A percentile compares a stretch with the other conserved stretches of the same genome.
Evolutionary conservation across 768 basidiomycete genomes (phyloP).

Genomic region (Nevesoporus exiguus): DNA sequence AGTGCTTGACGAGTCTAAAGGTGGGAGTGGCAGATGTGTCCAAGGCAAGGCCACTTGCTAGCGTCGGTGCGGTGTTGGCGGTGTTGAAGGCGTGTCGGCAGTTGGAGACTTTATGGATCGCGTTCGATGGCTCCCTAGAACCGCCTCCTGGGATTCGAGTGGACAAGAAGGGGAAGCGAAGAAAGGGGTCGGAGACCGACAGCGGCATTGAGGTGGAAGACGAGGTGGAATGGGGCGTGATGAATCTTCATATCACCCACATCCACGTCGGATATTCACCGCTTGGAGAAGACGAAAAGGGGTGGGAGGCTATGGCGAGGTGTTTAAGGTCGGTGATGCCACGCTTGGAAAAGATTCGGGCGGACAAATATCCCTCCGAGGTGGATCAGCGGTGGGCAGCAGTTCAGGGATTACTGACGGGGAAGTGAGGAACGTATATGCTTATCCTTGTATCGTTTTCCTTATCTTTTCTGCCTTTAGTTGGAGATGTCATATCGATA

Average conservation of each 20-base stretch:
- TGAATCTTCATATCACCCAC: slow-evolving; percentile 14
- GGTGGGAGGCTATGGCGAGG: slow-evolving; percentile 5
- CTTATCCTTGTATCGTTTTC: background rate
- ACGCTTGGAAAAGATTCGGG: slow-evolving; percentile 18
- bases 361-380: slow-evolving; percentile 13
- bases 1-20: slow-evolving; percentile 14
- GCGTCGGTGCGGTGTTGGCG: slow-evolving; percentile 16
- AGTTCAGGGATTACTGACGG: slow-evolving; percentile 10
- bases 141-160: background rate
- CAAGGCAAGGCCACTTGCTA: slow-evolving; percentile 18
- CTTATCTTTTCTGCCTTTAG: background rate
- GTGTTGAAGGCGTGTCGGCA: slow-evolving; percentile 19
- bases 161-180: background rate
- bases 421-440: background rate
- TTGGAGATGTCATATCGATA: background rate
- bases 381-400: slow-evolving; percentile 12
- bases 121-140: slow-evolving; percentile 19
- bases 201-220: background rate
- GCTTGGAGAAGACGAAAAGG: slow-evolving; percentile 12
- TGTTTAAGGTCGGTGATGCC: slow-evolving; percentile 23
- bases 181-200: background rate
- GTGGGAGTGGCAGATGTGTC: slow-evolving; percentile 19
- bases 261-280: slow-evolving; percentile 25
- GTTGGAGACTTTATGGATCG: slow-evolving; percentile 19
- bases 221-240: slow-evolving; percentile 14